These are phyloP conservation scores for Ascodesmis nigricans DNA, from an alignment of 495 filamentous ascomycete genomes.

Conservation along the genomic window DNA sequence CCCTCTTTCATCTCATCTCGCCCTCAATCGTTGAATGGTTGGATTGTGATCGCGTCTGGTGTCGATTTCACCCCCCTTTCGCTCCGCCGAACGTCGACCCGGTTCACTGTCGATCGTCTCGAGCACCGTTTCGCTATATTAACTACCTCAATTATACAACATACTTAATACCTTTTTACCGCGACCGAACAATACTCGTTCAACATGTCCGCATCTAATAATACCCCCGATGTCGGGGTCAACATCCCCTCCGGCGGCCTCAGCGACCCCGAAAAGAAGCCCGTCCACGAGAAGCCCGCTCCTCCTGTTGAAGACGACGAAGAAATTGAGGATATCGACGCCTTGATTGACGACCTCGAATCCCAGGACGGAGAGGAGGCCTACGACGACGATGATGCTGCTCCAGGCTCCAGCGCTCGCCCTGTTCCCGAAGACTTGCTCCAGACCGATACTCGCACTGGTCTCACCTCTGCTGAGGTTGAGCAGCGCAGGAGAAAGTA, in stretches of 20 bases:
- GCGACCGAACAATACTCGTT: too few species aligned
- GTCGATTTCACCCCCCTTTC: slow-evolving; percentile 1
- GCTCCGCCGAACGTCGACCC: neutral
- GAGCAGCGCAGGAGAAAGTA: slow-evolving; percentile 47
- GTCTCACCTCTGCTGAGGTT: slow-evolving; percentile 51
- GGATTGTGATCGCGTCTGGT: slow-evolving; percentile 4
- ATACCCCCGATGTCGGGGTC: slow-evolving; percentile 8
- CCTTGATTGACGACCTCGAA: slow-evolving; percentile 64
- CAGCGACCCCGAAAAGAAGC: slow-evolving; percentile 20
- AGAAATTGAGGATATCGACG: slow-evolving; percentile 53
- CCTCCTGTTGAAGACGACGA: slow-evolving; percentile 32
- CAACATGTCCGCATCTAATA: too few species aligned
- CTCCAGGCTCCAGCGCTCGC: slow-evolving; percentile 28
- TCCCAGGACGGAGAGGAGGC: slow-evolving; percentile 47
- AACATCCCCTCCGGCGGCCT: slow-evolving; percentile 17
- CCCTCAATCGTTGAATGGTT: slow-evolving; percentile 1
- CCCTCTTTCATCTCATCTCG: neutral
- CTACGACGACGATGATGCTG: slow-evolving; percentile 30
- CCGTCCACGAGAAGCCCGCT: slow-evolving; percentile 19
- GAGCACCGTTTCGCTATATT: neutral
- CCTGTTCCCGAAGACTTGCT: slow-evolving; percentile 43
- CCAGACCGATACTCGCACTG: slow-evolving; percentile 43
- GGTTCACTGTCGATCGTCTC: neutral
- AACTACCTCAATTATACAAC: neutral
- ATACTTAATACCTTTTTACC: neutral